Evolutionary conservation across 129 eudicot species (phyloP).

Genomic region (Centrapalus pauciflorus): DNA sequence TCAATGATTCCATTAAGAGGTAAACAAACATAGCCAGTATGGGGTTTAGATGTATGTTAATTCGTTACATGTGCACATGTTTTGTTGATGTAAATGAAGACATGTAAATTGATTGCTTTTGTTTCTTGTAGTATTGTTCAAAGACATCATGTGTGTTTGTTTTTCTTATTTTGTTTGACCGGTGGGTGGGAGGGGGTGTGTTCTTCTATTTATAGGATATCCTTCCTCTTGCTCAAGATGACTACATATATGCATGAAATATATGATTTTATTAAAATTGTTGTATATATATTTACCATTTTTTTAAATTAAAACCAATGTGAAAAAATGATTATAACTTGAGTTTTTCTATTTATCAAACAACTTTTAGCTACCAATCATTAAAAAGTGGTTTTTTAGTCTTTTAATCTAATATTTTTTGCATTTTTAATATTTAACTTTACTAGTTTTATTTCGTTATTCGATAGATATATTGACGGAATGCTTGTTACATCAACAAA

Average conservation of each 20-base stretch:
- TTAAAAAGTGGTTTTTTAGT: too few relatives aligned
- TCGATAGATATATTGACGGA: too few relatives aligned
- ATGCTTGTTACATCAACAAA: too few relatives aligned
- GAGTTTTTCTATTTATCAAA: not conserved
- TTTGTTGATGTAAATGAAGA: conserved; percentile 16
- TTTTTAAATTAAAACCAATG: not conserved
- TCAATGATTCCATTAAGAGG: too few relatives aligned
- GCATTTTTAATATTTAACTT: not conserved
- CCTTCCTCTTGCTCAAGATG: conserved; percentile 18
- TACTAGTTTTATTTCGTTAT: not conserved
- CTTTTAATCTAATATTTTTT: not conserved
- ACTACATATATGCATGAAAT: conserved; percentile 21
- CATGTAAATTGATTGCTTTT: conserved; percentile 29
- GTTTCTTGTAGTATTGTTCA: conserved; percentile 16
- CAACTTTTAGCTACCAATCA: too few relatives aligned
- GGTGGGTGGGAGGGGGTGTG: not conserved
- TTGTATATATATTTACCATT: not conserved
- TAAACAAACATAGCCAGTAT: not conserved
- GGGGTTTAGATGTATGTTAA: not conserved
- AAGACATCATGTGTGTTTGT: conserved; percentile 30
- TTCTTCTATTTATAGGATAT: not conserved
- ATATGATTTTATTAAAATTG: not conserved
- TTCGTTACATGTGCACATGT: conserved; percentile 15
- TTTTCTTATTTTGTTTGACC: too few relatives aligned
- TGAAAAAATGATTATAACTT: conserved; percentile 15